Evolutionary conservation across 129 eudicot genomes (phyloP).

Genomic region (Smallanthus sonchifolius): DNA sequence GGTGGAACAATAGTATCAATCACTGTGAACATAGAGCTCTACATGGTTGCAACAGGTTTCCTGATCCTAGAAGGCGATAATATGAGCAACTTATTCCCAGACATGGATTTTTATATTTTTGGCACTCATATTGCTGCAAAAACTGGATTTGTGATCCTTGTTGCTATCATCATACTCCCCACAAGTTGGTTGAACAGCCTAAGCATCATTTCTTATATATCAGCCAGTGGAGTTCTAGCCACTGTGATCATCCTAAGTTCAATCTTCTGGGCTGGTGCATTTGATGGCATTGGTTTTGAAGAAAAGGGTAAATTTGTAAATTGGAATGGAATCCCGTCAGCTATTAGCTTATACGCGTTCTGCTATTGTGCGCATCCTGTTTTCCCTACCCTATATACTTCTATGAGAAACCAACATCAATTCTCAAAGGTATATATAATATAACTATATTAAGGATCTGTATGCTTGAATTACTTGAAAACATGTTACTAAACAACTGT

Average conservation of each 20-base stretch:
- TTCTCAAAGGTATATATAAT: conserved; percentile 55
- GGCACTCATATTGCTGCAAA: conserved; percentile 46
- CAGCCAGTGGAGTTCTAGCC: conserved; percentile 85
- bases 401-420: conserved; percentile 62
- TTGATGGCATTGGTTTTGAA: conserved; percentile 74
- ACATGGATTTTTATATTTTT: conserved; percentile 31
- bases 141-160: conserved; percentile 50
- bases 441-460: background rate
- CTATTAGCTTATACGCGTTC: conserved; percentile 77
- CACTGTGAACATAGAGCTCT: conserved; percentile 68
- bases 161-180: conserved; percentile 62
- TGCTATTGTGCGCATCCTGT: conserved; percentile 95
- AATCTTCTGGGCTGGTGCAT: conserved; percentile 66
- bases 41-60: conserved; percentile 81
- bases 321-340: conserved; percentile 59
- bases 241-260: conserved; percentile 57
- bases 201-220: conserved; percentile 67
- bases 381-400: conserved; percentile 78
- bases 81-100: conserved; percentile 51
- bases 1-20: conserved; percentile 61
- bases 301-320: conserved; percentile 44
- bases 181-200: conserved; percentile 58
- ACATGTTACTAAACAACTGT: background rate
- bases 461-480: background rate
- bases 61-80: conserved; percentile 86